Evolutionary conservation across 179 eudicot genomes (phyloP).

Genomic region (Corrigiola litoralis): DNA sequence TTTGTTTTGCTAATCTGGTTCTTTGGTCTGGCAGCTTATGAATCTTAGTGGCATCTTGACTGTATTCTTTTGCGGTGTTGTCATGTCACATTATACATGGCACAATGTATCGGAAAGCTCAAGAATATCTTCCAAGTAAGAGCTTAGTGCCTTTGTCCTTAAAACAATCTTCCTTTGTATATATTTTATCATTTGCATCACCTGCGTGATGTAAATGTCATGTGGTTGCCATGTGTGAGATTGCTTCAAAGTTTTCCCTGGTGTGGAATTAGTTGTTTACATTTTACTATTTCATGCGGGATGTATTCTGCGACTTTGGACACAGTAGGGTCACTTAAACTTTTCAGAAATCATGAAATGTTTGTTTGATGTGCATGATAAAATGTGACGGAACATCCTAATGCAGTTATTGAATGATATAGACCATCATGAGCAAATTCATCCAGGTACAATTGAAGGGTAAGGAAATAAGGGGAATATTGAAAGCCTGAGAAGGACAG

Average conservation of each 20-base stretch:
- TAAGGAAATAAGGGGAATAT: not conserved
- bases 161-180: not conserved
- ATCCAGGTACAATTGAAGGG: not conserved
- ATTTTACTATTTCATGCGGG: too few relatives aligned
- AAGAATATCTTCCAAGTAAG: constrained; percentile 68
- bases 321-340: not conserved
- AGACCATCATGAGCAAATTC: not conserved
- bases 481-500: not conserved
- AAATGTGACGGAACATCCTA: not conserved
- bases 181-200: not conserved
- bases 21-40: constrained; percentile 48
- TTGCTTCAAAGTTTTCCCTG: not conserved
- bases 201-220: not conserved
- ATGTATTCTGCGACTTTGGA: not conserved
- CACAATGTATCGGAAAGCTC: constrained; percentile 75
- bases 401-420: not conserved
- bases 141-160: not conserved
- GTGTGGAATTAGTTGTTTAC: not conserved
- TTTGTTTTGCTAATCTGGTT: not conserved
- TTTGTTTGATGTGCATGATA: constrained; percentile 1
- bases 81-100: constrained; percentile 88
- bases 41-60: constrained; percentile 71
- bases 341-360: not conserved
- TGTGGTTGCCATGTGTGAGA: too few relatives aligned
- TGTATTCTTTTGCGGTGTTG: constrained; percentile 74